Evolutionary conservation across 331 rosid genomes (phyloP), one percentile per base, ranked within the genome.

Genomic region (Phaseolus coccineus): DNA sequence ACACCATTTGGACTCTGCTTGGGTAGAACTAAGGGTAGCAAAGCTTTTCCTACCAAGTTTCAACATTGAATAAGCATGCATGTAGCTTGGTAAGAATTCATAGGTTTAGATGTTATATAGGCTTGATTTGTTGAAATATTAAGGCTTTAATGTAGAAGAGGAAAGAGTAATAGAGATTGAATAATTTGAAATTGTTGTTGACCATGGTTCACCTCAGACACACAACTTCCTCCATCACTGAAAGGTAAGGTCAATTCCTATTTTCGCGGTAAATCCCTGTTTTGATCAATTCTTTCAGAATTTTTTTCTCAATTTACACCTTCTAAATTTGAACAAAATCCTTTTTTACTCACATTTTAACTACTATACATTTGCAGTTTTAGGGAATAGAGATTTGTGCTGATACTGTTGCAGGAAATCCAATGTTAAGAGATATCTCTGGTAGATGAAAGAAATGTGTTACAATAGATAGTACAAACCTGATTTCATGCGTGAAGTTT

Each of bases 181-280:
- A n/a, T 52, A 71, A 33, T 71, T n/a, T 25, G 50, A 31, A 51
- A 33, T n/a, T 70, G 47, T 10, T 63, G 31, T 62, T 61, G 25
- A 52, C 22, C 22, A 19, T 19, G 22, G 22, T 19, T 19, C 22
- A 19, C 22, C 22, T 19, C 22, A 19, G 22, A 19, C 22, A 19
- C 22, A 19, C 22, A 19, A 19, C 22, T 19, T 19, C 22, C 22
- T 19, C 22, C 22, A 19, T 19, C 22, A 19, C 28, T 55, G 61
- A 22, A 0, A 8, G 3, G 8, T 55, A 22, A 8, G 61, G 59
- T 53, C 3, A 52, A 7, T 51, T n/a, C 25, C 57, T 6, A 25
- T 51, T 51, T 50, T 4, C 4, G 55, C 0, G 22, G 25, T 8
- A 4, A 46, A n/a, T 53, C 27, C 28, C 13, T 55, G 30, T 6